Evolutionary conservation across 805 yeast genomes (phyloP).

Genomic region (Isabelozyma heimii): DNA sequence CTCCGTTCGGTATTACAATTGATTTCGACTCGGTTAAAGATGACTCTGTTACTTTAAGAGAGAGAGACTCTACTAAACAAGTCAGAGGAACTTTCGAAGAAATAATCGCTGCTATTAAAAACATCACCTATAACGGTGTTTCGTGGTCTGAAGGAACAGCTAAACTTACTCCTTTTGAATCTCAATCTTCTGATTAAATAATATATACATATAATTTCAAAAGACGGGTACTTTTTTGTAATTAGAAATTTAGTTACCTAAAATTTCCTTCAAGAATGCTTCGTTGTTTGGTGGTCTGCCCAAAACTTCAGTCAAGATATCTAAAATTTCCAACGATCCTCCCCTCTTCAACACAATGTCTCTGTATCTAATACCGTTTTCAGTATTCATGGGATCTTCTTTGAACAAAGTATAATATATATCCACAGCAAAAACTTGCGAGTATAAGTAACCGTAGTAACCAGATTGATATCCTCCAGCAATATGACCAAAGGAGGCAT

Average conservation of each 20-base stretch:
- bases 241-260: constrained; percentile 12
- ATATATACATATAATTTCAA: neutral
- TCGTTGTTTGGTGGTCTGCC: constrained; percentile 74
- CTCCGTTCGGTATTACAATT: constrained; percentile 97
- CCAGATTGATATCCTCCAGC: constrained; percentile 85
- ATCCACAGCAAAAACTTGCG: constrained; percentile 82
- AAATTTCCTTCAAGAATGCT: constrained; percentile 68
- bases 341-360: constrained; percentile 69
- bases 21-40: constrained; percentile 92
- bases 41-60: constrained; percentile 88
- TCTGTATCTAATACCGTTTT: constrained; percentile 64
- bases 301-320: constrained; percentile 59
- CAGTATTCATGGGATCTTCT: constrained; percentile 61
- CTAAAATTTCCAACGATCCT: constrained; percentile 69
- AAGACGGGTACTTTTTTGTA: neutral
- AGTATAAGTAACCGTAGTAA: constrained; percentile 84
- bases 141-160: constrained; percentile 87
- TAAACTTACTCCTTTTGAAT: constrained; percentile 67
- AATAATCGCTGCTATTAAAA: constrained; percentile 66
- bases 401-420: constrained; percentile 72
- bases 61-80: constrained; percentile 94
- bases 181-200: constrained; percentile 47
- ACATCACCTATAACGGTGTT: constrained; percentile 68
- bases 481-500: constrained; percentile 73
- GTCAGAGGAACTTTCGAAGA: constrained; percentile 87